Evolutionary conservation across 441 rosid genomes (phyloP).

Genomic region (Arabidopsis lyrata): DNA sequence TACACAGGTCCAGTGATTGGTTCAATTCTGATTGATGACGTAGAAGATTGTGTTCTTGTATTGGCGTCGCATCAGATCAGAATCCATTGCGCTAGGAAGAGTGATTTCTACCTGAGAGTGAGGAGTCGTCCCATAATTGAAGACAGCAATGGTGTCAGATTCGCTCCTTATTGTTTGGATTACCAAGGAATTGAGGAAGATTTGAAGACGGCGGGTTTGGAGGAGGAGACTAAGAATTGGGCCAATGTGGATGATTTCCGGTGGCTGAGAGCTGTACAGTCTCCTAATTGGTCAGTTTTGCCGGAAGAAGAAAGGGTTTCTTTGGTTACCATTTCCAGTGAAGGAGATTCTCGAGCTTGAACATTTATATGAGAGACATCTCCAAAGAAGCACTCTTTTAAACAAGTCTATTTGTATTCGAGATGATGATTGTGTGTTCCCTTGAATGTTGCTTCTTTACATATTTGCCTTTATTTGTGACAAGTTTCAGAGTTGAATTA

Average conservation of each 20-base stretch:
- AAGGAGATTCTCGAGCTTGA: neutral
- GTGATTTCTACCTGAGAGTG: slow-evolving; percentile 82
- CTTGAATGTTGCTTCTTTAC: neutral
- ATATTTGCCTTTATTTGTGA: too few relatives aligned
- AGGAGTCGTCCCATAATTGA: slow-evolving; percentile 89
- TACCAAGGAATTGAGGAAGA: slow-evolving; percentile 74
- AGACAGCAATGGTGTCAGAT: slow-evolving; percentile 68
- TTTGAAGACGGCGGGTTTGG: slow-evolving; percentile 62
- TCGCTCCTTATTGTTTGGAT: slow-evolving; percentile 74
- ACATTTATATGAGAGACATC: too few relatives aligned
- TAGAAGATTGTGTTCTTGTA: slow-evolving; percentile 67
- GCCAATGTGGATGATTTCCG: slow-evolving; percentile 85
- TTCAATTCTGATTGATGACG: slow-evolving; percentile 81
- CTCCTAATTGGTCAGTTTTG: slow-evolving; percentile 84
- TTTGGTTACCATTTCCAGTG: slow-evolving; percentile 45
- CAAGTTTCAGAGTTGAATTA: neutral
- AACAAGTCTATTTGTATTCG: too few relatives aligned
- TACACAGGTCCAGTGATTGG: slow-evolving; percentile 77
- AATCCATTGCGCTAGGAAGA: slow-evolving; percentile 62
- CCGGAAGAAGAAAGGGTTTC: slow-evolving; percentile 63
- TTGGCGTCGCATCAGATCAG: slow-evolving; percentile 92
- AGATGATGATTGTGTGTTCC: neutral
- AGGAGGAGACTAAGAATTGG: slow-evolving; percentile 78
- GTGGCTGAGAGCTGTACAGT: slow-evolving; percentile 85
- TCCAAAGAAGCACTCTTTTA: too few relatives aligned